Conservation (phyloP, 768 basidiomycete genomes). For the Pisolithus albus region DNA sequence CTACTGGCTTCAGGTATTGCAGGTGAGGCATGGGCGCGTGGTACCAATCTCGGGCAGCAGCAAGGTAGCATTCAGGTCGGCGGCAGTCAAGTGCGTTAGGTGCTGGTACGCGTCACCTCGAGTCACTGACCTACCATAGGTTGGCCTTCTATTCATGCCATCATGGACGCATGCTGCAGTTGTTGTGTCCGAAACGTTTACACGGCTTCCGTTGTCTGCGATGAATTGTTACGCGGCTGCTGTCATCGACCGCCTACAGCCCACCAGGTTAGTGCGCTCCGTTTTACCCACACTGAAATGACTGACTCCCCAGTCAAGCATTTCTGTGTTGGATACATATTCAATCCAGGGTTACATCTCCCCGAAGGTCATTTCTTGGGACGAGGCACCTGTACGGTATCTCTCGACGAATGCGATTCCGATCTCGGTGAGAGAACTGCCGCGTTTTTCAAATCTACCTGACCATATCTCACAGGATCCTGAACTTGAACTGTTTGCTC, state of each 20-base stretch:
- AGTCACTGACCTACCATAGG: conserved; percentile 26
- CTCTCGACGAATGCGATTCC: conserved; percentile 28
- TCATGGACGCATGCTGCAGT: conserved; percentile 41
- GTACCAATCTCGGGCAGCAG: conserved; percentile 48
- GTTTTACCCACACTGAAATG: not conserved
- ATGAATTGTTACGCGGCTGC: conserved; percentile 43
- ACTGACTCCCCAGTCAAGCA: conserved; percentile 23
- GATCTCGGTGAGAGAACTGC: conserved; percentile 7
- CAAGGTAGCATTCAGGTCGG: conserved; percentile 40
- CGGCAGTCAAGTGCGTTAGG: conserved; percentile 34
- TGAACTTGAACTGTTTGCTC: conserved; percentile 35
- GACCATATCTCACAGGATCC: conserved; percentile 22
- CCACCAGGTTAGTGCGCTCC: conserved; percentile 34
- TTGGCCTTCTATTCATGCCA: conserved; percentile 46
- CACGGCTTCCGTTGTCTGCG: conserved; percentile 40
- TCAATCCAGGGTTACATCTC: conserved; percentile 43
- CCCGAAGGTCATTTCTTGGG: conserved; percentile 24
- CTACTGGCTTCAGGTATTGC: conserved; percentile 43
- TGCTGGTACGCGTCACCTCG: not conserved
- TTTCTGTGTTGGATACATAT: conserved; percentile 50
- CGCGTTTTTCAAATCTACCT: not conserved
- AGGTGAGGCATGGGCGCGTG: conserved; percentile 44
- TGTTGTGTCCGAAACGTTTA: conserved; percentile 46
- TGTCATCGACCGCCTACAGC: conserved; percentile 38
- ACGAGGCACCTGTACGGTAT: conserved; percentile 48